phyloP scores from a whole-genome alignment of 352 stramenopile genomes.

The Blastocystis sp. region DNA sequence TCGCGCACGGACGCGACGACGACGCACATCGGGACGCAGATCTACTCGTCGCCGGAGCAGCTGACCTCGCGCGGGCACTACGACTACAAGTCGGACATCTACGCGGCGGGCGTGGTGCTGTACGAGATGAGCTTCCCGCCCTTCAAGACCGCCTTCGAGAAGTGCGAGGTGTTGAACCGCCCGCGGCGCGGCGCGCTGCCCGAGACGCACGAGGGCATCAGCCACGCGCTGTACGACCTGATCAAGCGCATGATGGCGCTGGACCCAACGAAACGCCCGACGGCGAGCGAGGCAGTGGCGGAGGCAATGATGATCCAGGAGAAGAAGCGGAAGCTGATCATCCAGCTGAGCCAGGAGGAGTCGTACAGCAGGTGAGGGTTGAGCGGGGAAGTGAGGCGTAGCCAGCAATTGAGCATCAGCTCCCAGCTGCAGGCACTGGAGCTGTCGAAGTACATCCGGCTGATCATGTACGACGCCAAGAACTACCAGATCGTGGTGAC shows the following conservation, averaged over 20 bases:
- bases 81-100: constrained; percentile 84
- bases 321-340: constrained; percentile 70
- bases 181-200: constrained; percentile 78
- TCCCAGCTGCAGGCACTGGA: constrained; percentile 17
- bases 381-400: background rate
- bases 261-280: constrained; percentile 69
- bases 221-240: constrained; percentile 69
- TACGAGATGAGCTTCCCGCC: constrained; percentile 83
- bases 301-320: constrained; percentile 71
- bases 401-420: constrained; percentile 23
- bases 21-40: constrained; percentile 82
- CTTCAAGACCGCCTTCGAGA: constrained; percentile 85
- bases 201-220: constrained; percentile 25
- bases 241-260: constrained; percentile 69
- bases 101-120: constrained; percentile 84
- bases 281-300: constrained; percentile 70
- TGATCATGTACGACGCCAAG: constrained; percentile 24
- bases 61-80: constrained; percentile 81
- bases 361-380: constrained; percentile 11
- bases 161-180: constrained; percentile 79
- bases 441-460: constrained; percentile 11
- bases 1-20: constrained; percentile 75
- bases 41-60: constrained; percentile 85
- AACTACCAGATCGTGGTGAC: constrained; percentile 41
- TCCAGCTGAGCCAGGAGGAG: constrained; percentile 69